A percentile compares a stretch with the other conserved stretches of the same genome.
Conservation (phyloP, 139 green algal genomes). For the Spirogloea muscicola region DNA sequence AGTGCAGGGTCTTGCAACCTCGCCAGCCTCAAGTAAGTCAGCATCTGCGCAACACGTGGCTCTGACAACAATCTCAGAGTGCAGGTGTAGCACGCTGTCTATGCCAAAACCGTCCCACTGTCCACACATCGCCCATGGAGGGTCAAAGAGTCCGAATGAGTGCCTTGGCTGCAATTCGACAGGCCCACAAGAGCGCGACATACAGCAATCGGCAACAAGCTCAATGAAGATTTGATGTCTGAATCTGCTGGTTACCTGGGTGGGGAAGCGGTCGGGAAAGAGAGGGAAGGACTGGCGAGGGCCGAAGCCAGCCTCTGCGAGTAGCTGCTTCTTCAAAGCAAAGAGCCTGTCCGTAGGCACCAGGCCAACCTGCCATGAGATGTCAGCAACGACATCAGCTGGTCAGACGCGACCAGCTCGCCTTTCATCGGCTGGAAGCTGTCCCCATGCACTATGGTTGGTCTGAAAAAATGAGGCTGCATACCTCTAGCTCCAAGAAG, state of each 20-base stretch:
- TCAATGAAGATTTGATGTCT: no score
- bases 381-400: neutral
- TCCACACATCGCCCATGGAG: no score
- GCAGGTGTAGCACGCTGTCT: no score
- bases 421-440: no score
- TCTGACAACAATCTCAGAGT: no score
- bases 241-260: constrained; percentile 59
- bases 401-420: neutral
- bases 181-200: no score
- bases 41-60: constrained; percentile 54
- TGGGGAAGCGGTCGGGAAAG: constrained; percentile 77
- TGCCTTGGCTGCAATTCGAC: no score
- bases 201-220: no score
- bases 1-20: constrained; percentile 65
- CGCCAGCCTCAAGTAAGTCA: constrained; percentile 81
- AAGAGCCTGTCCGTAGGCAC: constrained; percentile 58
- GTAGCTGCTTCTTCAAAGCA: constrained; percentile 63
- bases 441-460: no score
- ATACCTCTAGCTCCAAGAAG: constrained; percentile 11
- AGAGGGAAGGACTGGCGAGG: constrained; percentile 80
- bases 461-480: no score
- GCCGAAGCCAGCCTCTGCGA: constrained; percentile 62
- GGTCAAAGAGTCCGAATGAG: no score
- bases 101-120: no score
- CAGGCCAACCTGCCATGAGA: constrained; percentile 31